These are phyloP conservation scores for Salix udensis DNA, from an alignment of 345 rosid genomes.

Conservation along the genomic window DNA sequence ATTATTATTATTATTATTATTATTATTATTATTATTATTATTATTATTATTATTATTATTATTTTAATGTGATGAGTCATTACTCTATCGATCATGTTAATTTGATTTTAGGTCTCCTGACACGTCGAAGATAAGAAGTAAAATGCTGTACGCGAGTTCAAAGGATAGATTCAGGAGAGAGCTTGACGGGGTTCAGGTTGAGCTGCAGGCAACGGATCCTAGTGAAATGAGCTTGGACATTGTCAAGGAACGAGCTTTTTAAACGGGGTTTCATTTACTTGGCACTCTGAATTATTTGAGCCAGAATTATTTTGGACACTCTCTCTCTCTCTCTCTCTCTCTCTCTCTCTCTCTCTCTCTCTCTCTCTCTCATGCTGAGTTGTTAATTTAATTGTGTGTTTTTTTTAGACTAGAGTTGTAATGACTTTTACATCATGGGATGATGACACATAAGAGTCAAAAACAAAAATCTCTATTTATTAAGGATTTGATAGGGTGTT, in stretches of 20 bases:
- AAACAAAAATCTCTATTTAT: too few relatives aligned
- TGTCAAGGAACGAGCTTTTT: slow-evolving; percentile 15
- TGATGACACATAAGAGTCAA: too few relatives aligned
- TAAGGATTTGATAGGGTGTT: too few relatives aligned
- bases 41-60: not conserved
- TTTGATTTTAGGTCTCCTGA: slow-evolving; percentile 20
- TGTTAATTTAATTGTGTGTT: too few relatives aligned
- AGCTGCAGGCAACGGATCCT: slow-evolving; percentile 28
- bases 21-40: not conserved
- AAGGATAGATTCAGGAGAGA: slow-evolving; percentile 30
- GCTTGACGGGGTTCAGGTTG: slow-evolving; percentile 30
- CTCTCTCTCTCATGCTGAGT: too few relatives aligned
- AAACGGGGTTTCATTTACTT: not conserved
- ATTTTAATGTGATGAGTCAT: not conserved
- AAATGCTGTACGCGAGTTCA: slow-evolving; percentile 31
- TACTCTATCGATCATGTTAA: not conserved
- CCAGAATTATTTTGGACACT: not conserved
- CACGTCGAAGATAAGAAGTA: slow-evolving; percentile 21
- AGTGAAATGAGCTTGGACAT: slow-evolving; percentile 27
- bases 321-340: too few relatives aligned
- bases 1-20: not conserved
- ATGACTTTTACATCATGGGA: too few relatives aligned
- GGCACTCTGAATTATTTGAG: not conserved
- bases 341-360: too few relatives aligned
- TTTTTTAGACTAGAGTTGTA: too few relatives aligned